phyloP scores from a whole-genome alignment of 2,329 filamentous ascomycete species.

The Cytospora piceicola region DNA sequence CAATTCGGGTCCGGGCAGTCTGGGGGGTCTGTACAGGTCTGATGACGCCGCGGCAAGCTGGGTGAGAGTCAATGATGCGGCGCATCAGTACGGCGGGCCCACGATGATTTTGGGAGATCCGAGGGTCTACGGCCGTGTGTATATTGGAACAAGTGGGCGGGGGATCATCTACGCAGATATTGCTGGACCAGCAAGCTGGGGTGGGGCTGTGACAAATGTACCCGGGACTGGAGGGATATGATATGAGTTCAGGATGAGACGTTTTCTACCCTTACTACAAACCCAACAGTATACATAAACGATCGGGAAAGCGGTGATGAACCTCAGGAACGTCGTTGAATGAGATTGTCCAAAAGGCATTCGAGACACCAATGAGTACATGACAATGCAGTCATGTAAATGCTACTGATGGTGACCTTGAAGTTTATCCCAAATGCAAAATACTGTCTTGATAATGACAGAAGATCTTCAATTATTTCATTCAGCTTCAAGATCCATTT shows the following conservation, averaged over 20 bases:
- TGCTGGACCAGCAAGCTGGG: slow-evolving; percentile 3
- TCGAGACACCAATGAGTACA: too few species aligned
- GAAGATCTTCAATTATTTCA: too few species aligned
- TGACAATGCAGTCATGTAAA: too few species aligned
- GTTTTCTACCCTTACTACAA: too few species aligned
- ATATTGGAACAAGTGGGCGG: slow-evolving; percentile 13
- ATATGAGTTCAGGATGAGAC: not conserved
- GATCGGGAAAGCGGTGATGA: too few species aligned
- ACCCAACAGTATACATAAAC: too few species aligned
- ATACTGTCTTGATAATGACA: too few species aligned
- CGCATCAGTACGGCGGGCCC: slow-evolving; percentile 19
- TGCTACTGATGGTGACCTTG: too few species aligned
- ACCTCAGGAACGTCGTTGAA: too few species aligned
- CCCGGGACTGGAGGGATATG: slow-evolving; percentile 18
- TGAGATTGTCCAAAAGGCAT: too few species aligned
- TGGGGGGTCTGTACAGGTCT: slow-evolving; percentile 16
- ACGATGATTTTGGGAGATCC: slow-evolving; percentile 18
- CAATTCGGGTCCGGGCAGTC: not conserved
- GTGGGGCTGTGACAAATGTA: not conserved
- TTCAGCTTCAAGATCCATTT: too few species aligned
- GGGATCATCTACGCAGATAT: slow-evolving; percentile 21
- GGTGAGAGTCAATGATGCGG: slow-evolving; percentile 19
- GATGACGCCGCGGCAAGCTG: slow-evolving; percentile 13
- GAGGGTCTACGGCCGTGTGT: slow-evolving; percentile 18
- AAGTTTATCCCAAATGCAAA: too few species aligned